Base-by-base conservation (phyloP, 2,329 filamentous ascomycete species). In the Fusarium caatingaense region DNA sequence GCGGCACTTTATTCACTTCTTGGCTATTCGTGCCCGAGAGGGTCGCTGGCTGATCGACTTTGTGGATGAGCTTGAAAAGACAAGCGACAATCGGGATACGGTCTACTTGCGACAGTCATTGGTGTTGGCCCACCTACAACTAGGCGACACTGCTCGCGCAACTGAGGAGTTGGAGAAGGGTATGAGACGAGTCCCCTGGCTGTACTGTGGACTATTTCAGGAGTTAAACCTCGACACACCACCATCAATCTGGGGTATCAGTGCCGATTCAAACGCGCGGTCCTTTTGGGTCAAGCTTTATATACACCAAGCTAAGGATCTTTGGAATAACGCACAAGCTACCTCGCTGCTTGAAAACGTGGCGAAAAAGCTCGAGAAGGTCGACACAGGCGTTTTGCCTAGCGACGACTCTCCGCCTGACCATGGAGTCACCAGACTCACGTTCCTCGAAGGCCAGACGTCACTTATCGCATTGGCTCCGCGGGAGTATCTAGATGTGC, bases 311-410 rank as follows among this genome's bases (percentile, higher is more conserved):
- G 87, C 92, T 7, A 95, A 94, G 76, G 92, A 95, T 72, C 82
- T 97, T 6, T 98, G 94, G 94, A 94, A 94, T 76, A 93, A 90
- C 6, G 86, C 92, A 1, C 90, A 93, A 74, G 89, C 88, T 16
- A 89, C 86, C 6, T 82, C 84, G 7, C 80, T 97, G 10, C 86
- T 98, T 3, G 85, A 91, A 30, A 89, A 93, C 73, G 88, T 91
- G 18, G 91, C 90, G 46, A 87, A 88, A 66, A 85, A 85, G 13
- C 81, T 87, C 6, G 77, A 78, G 32, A 83, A 83, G 58, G 80
- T 83, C 6, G 79, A 86, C 53, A 73, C 76, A 16, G 71, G 78
- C 18, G 73, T 79, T 3, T 78, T 84, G 4, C 79, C 83, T 2
- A 73, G 73, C 7, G 78, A 75, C 66, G 85, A 81, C 65, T 82